Percentiles rank a stretch among this genome's conserved stretches.
Evolutionary conservation across 1,139 yeast species (phyloP).

Genomic region (Diutina pseudorugosa): DNA sequence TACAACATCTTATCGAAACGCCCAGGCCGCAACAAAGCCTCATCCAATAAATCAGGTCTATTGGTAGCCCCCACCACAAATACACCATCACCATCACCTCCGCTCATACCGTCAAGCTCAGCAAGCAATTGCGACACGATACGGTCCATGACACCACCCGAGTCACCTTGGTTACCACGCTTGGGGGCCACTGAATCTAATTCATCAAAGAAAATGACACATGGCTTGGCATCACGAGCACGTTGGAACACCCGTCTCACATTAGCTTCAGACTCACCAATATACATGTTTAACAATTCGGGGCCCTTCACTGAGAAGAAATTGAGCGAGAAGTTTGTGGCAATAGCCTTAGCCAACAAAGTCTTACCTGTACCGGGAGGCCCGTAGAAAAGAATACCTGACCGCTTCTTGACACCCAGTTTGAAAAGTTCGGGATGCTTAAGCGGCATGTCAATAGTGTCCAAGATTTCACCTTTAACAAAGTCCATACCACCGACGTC

Average conservation of each 20-base stretch:
- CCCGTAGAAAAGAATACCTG: slow-evolving; percentile 90
- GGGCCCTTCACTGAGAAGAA: slow-evolving; percentile 96
- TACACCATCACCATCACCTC: slow-evolving; percentile 75
- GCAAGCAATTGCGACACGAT: slow-evolving; percentile 91
- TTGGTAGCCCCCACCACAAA: slow-evolving; percentile 97
- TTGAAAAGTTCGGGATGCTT: slow-evolving; percentile 84
- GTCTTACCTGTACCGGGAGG: slow-evolving; percentile 99
- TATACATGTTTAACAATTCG: slow-evolving; percentile 88
- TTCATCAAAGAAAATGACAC: slow-evolving; percentile 95
- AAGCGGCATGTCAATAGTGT: slow-evolving; percentile 91
- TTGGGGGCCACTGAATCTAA: slow-evolving; percentile 96
- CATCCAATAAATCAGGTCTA: slow-evolving; percentile 88
- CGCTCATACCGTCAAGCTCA: slow-evolving; percentile 92
- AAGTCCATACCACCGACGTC: slow-evolving; percentile 87
- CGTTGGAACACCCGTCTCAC: slow-evolving; percentile 87
- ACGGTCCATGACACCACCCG: slow-evolving; percentile 98
- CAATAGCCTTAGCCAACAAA: slow-evolving; percentile 87
- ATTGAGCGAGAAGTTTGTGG: slow-evolving; percentile 84
- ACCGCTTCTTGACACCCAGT: slow-evolving; percentile 82
- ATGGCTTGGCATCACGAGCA: slow-evolving; percentile 93
- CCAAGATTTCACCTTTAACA: slow-evolving; percentile 85
- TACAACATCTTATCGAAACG: slow-evolving; percentile 92
- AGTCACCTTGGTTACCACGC: slow-evolving; percentile 95
- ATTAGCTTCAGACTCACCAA: slow-evolving; percentile 97
- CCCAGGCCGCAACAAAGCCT: slow-evolving; percentile 89